Evolutionary conservation across 2,329 filamentous ascomycete species (phyloP).

Genomic region (Hymenoscyphus fraxineus): DNA sequence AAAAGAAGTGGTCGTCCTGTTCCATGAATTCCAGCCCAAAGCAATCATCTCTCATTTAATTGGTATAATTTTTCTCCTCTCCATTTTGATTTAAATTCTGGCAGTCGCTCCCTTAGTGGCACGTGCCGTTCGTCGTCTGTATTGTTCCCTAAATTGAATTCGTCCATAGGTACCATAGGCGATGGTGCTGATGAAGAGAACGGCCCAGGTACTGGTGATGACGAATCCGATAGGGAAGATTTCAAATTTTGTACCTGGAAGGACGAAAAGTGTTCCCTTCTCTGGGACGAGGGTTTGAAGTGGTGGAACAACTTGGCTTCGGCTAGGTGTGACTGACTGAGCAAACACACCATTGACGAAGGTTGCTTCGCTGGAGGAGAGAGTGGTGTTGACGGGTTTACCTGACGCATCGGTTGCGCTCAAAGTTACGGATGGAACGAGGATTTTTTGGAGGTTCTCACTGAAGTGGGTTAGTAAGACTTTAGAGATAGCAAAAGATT

Average conservation of each 20-base stretch:
- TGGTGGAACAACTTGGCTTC: constrained; percentile 30
- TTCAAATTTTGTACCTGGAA: constrained; percentile 65
- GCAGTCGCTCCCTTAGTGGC: constrained; percentile 36
- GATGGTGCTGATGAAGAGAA: constrained; percentile 53
- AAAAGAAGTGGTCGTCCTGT: not conserved
- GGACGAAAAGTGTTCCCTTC: constrained; percentile 52
- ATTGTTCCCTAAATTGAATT: constrained; percentile 62
- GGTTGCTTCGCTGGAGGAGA: constrained; percentile 66
- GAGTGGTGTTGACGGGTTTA: constrained; percentile 54
- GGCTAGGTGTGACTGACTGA: constrained; percentile 30
- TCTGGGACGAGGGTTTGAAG: constrained; percentile 36
- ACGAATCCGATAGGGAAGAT: constrained; percentile 69
- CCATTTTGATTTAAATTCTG: constrained; percentile 23
- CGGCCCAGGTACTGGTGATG: constrained; percentile 60
- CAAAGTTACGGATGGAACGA: constrained; percentile 67
- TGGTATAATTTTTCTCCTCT: not conserved
- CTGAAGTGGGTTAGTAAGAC: constrained; percentile 40
- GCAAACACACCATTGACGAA: constrained; percentile 66
- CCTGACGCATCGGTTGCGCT: constrained; percentile 52
- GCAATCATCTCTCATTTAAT: not conserved
- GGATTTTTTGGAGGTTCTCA: constrained; percentile 50
- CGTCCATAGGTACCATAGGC: constrained; percentile 64
- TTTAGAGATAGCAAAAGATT: not conserved
- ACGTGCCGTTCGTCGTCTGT: constrained; percentile 48
- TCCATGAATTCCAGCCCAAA: not conserved